These are phyloP conservation scores for Hymenoscyphus repandus DNA, from an alignment of 2,329 filamentous ascomycete species.

Conservation along the genomic window DNA sequence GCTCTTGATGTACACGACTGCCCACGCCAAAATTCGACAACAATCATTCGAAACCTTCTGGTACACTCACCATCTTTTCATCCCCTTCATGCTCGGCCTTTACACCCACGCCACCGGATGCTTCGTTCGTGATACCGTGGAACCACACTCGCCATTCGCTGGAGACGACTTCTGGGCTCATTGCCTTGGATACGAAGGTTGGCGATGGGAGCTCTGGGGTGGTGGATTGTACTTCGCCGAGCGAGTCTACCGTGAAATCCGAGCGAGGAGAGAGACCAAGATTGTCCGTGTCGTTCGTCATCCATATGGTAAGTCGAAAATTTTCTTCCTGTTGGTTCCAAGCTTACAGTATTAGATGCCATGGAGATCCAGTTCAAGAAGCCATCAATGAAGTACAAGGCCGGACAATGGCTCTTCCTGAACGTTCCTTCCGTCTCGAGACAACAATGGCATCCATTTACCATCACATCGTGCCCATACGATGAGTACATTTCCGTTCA, in stretches of 20 bases:
- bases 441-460: constrained; percentile 98
- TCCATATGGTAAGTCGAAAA: constrained; percentile 69
- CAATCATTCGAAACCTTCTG: constrained; percentile 98
- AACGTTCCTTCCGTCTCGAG: constrained; percentile 84
- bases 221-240: constrained; percentile 83
- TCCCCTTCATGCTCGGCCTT: constrained; percentile 87
- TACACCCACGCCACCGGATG: constrained; percentile 96
- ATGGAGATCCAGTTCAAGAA: constrained; percentile 98
- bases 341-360: constrained; percentile 56
- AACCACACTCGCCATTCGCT: constrained; percentile 77
- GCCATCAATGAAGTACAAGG: constrained; percentile 95
- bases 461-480: constrained; percentile 95
- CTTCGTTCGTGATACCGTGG: constrained; percentile 79
- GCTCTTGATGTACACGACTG: constrained; percentile 95
- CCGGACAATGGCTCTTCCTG: constrained; percentile 96
- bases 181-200: constrained; percentile 92
- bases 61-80: constrained; percentile 99
- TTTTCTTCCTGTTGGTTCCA: neutral
- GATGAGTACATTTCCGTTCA: constrained; percentile 94
- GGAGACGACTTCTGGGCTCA: constrained; percentile 80
- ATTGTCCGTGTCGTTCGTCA: constrained; percentile 94
- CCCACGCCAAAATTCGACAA: constrained; percentile 88
- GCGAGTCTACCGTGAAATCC: constrained; percentile 85
- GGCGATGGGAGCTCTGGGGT: constrained; percentile 91
- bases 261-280: constrained; percentile 74